phyloP scores from a whole-genome alignment of 225 moss, liverwort and hornwort genomes.

The Marchantia polymorpha region DNA sequence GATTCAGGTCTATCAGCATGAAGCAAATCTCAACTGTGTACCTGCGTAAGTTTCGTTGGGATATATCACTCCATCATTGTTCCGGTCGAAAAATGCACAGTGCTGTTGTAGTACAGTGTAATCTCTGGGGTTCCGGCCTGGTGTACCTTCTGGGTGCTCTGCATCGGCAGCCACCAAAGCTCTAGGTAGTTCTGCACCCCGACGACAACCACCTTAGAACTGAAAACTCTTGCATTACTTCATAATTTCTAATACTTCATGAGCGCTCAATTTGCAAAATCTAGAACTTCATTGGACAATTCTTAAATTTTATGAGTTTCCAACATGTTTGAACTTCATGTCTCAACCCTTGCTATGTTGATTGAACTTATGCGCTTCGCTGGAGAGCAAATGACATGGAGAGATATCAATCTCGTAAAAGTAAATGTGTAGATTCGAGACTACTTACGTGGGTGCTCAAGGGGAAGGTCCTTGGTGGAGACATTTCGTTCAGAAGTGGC shows the following conservation, averaged over 20 bases:
- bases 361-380: too few species aligned
- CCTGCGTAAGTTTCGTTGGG: constrained; percentile 77
- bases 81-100: constrained; percentile 64
- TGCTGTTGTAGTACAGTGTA: constrained; percentile 80
- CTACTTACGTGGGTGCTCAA: constrained; percentile 49
- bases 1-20: not conserved
- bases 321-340: too few species aligned
- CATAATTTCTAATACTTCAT: too few species aligned
- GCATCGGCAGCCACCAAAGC: constrained; percentile 55
- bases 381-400: too few species aligned
- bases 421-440: too few species aligned
- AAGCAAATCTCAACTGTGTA: constrained; percentile 4
- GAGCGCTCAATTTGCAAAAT: too few species aligned
- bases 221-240: too few species aligned
- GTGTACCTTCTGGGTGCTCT: constrained; percentile 54
- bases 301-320: too few species aligned
- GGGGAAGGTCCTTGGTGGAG: constrained; percentile 44
- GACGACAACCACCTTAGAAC: not conserved
- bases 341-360: too few species aligned
- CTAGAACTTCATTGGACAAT: too few species aligned
- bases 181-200: constrained; percentile 49
- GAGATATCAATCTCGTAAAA: not conserved
- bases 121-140: constrained; percentile 37
- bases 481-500: constrained; percentile 46
- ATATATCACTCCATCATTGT: constrained; percentile 64